Base-by-base conservation (phyloP, 176 grass and related monocot genomes). In the Carex scoparia region DNA sequence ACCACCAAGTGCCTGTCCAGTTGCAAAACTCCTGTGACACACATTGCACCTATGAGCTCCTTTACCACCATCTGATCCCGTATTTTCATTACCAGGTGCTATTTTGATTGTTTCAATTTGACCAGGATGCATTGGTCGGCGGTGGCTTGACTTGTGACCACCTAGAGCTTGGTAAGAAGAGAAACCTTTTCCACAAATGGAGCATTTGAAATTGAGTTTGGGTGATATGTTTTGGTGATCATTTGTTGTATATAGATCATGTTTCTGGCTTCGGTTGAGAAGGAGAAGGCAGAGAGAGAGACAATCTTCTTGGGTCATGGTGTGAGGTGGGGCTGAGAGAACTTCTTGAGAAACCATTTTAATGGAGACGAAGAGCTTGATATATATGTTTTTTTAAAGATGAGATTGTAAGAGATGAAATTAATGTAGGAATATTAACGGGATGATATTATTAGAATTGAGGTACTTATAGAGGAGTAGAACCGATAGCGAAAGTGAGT, bases 111-210 rank as follows among this genome's bases (percentile, higher is more conserved):
- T 72, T 59, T 19, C 31, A 12, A 51, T 65, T 65, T 79, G 57
- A 4, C 16, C 81, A 0, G 19, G 81, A 23, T 67, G 58, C 1
- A 82, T 54, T 10, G 82, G 88, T 61, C 84, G 86, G 11, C 94
- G 94, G 88, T 97, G 94, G 86, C 94, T 97, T 3, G 94, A 97
- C 77, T 97, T 97, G 90, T 97, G 94, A 1, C 94, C 94, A 3
- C 94, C 94, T 40, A 97, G 85, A 19, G 94, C 94, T 85, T 97
- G 94, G 83, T 94, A 94, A 10, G 94, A 94, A 46, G 82, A 56
- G 81, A 97, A 97, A 9, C 88, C 85, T 84, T 94, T 97, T 15
- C 92, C 90, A 57, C 94, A 97, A 62, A 94, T 80, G 2, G 92
- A 58, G 85, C 94, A 97, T 61, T 54, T 86, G 86, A 93, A 94